A percentile compares a stretch with the other conserved stretches of the same genome.
Conservation (phyloP, 495 filamentous ascomycete genomes). For the Neurospora pannonica region DNA sequence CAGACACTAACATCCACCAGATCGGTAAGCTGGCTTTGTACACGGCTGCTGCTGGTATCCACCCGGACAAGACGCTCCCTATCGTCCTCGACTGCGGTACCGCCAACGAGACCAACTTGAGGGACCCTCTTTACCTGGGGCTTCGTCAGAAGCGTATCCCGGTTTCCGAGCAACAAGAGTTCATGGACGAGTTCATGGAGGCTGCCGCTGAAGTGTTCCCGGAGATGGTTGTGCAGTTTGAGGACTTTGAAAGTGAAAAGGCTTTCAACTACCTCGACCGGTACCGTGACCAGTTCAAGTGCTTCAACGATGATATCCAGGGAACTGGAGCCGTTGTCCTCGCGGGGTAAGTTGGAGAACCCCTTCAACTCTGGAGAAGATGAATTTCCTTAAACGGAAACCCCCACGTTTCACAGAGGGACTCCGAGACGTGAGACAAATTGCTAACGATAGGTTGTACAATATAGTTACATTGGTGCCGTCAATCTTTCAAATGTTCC, state of each 20-base stretch:
- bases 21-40: slow-evolving; percentile 87
- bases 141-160: slow-evolving; percentile 72
- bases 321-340: slow-evolving; percentile 95
- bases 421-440: background rate
- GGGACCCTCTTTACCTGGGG: slow-evolving; percentile 92
- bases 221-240: slow-evolving; percentile 92
- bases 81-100: slow-evolving; percentile 89
- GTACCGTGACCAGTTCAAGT: slow-evolving; percentile 79
- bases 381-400: background rate
- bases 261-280: slow-evolving; percentile 90
- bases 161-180: slow-evolving; percentile 76
- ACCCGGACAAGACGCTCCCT: slow-evolving; percentile 83
- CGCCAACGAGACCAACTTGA: slow-evolving; percentile 75
- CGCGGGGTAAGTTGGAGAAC: slow-evolving; percentile 49
- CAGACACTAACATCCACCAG: slow-evolving; percentile 23
- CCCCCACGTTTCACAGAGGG: background rate
- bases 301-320: slow-evolving; percentile 99
- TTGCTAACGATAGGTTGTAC: slow-evolving; percentile 6
- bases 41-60: slow-evolving; percentile 92
- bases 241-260: slow-evolving; percentile 90
- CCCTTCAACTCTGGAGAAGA: background rate
- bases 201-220: slow-evolving; percentile 83
- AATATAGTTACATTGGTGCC: slow-evolving; percentile 69
- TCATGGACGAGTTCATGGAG: slow-evolving; percentile 95
- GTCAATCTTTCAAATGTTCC: slow-evolving; percentile 82